These are phyloP conservation scores for Capsaspora owczarzaki DNA, from an alignment of 78 protist genomes.

Conservation along the genomic window DNA sequence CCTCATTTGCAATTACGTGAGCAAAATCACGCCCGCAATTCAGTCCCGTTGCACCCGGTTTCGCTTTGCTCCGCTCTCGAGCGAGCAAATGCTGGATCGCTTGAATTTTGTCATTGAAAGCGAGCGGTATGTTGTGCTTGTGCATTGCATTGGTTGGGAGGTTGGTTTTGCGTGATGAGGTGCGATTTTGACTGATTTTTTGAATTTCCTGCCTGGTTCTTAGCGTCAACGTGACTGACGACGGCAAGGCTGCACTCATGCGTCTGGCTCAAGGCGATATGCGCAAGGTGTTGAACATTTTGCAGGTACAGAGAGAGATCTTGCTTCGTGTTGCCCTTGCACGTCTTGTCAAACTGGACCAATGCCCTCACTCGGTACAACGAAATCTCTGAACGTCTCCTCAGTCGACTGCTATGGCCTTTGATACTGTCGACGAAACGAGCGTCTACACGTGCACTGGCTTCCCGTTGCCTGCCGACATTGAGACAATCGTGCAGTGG, in stretches of 20 bases:
- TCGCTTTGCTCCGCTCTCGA: slow-evolving; percentile 79
- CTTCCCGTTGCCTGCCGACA: slow-evolving; percentile 43
- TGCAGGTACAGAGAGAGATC: slow-evolving; percentile 46
- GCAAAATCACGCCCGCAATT: slow-evolving; percentile 77
- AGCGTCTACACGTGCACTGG: slow-evolving; percentile 56
- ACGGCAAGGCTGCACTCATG: slow-evolving; percentile 65
- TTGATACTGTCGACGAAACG: slow-evolving; percentile 15
- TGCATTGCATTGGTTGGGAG: not conserved
- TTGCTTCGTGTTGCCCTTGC: no score
- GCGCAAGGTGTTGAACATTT: slow-evolving; percentile 66
- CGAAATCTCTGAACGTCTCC: no score
- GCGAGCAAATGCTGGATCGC: slow-evolving; percentile 32
- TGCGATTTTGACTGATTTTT: slow-evolving; percentile 34
- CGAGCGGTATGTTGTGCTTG: slow-evolving; percentile 39
- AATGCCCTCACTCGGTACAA: no score
- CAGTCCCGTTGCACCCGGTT: slow-evolving; percentile 90
- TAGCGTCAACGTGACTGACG: not conserved
- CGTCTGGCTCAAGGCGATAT: slow-evolving; percentile 86
- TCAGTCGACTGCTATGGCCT: slow-evolving; percentile 23
- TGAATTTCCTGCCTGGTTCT: no score
- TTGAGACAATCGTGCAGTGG: slow-evolving; percentile 6
- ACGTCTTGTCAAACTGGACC: no score
- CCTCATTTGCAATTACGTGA: slow-evolving; percentile 87
- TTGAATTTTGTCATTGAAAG: slow-evolving; percentile 24
- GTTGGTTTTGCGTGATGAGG: not conserved